Evolutionary conservation across 2,329 filamentous ascomycete genomes (phyloP).

Genomic region (Fusarium sp.): DNA sequence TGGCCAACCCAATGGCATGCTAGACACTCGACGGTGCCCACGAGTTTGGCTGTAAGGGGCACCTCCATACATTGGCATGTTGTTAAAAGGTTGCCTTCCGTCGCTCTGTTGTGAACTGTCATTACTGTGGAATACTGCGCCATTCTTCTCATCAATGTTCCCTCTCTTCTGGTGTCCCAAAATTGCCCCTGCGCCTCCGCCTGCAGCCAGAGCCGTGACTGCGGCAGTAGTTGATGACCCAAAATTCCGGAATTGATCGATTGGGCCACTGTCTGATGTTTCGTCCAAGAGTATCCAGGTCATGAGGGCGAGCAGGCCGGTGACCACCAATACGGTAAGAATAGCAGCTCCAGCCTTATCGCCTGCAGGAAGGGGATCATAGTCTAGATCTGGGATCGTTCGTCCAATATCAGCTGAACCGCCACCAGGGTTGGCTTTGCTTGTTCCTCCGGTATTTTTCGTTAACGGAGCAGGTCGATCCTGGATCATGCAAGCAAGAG

Average conservation of each 20-base stretch:
- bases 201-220: slow-evolving; percentile 38
- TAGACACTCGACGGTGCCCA: slow-evolving; percentile 46
- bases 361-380: slow-evolving; percentile 58
- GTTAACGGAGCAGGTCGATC: slow-evolving; percentile 57
- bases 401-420: slow-evolving; percentile 60
- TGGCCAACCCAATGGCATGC: slow-evolving; percentile 54
- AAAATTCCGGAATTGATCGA: slow-evolving; percentile 49
- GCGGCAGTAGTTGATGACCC: slow-evolving; percentile 32
- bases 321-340: slow-evolving; percentile 67
- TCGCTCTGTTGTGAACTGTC: slow-evolving; percentile 37
- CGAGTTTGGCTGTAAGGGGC: slow-evolving; percentile 35
- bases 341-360: slow-evolving; percentile 77
- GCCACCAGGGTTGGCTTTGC: slow-evolving; percentile 58
- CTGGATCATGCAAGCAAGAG: slow-evolving; percentile 69
- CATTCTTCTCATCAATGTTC: slow-evolving; percentile 41
- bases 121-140: slow-evolving; percentile 27
- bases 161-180: slow-evolving; percentile 34
- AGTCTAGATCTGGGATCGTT: slow-evolving; percentile 45
- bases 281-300: slow-evolving; percentile 63
- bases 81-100: slow-evolving; percentile 27
- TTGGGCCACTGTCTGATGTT: slow-evolving; percentile 48
- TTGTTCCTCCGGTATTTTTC: slow-evolving; percentile 67
- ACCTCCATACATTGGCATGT: slow-evolving; percentile 31
- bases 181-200: slow-evolving; percentile 37
- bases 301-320: slow-evolving; percentile 64